These are phyloP conservation scores for Colletotrichum spinosum DNA, from an alignment of 2,329 filamentous ascomycete species.

Conservation along the genomic window DNA sequence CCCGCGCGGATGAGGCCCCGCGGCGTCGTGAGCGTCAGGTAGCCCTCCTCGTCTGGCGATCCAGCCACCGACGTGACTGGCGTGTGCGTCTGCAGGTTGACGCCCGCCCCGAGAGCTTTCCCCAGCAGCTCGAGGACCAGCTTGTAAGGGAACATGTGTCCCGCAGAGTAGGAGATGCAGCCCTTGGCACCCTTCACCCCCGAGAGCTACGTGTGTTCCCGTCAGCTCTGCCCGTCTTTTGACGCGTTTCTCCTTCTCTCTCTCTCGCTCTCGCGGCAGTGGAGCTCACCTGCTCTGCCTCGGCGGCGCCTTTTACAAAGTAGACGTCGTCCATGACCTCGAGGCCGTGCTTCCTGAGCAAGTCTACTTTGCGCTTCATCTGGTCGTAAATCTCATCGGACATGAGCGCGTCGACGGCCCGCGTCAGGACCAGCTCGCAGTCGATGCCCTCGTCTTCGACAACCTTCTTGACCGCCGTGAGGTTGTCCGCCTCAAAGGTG, in stretches of 20 bases:
- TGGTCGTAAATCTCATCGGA: conserved; percentile 38
- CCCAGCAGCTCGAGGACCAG: conserved; percentile 43
- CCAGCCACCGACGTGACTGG: conserved; percentile 10
- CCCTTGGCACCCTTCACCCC: conserved; percentile 53
- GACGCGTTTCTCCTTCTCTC: conserved; percentile 36
- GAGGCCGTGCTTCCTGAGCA: conserved; percentile 44
- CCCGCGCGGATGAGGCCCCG: conserved; percentile 39
- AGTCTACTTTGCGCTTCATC: conserved; percentile 45
- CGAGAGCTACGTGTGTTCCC: conserved; percentile 53
- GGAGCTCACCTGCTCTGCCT: conserved; percentile 45
- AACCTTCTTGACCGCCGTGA: conserved; percentile 49
- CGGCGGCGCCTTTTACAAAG: conserved; percentile 39
- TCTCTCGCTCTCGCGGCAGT: no score
- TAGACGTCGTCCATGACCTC: conserved; percentile 45
- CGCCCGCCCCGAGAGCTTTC: conserved; percentile 37
- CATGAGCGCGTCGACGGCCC: conserved; percentile 53
- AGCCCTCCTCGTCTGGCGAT: conserved; percentile 10
- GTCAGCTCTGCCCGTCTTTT: conserved; percentile 47
- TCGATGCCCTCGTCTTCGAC: conserved; percentile 53
- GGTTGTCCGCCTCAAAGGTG: conserved; percentile 56
- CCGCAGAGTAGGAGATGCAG: conserved; percentile 49
- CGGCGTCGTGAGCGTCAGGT: conserved; percentile 36
- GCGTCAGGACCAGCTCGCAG: conserved; percentile 56
- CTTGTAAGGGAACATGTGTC: conserved; percentile 43
- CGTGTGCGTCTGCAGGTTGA: conserved; percentile 44